Conservation (phyloP, 176 grass and related monocot species). For the Guadua angustifolia region DNA sequence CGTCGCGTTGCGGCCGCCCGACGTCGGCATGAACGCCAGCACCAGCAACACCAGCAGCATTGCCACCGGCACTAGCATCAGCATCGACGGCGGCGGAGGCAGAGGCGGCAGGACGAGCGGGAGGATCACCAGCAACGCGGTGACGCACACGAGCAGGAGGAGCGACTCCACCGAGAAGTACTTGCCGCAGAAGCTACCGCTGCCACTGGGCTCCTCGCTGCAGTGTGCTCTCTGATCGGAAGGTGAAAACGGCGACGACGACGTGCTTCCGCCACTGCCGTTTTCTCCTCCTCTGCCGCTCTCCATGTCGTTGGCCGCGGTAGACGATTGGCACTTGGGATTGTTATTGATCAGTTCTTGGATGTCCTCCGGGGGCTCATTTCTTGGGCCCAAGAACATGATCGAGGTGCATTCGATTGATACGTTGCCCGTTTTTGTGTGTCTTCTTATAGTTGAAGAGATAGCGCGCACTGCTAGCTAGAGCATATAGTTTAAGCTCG, state of each 20-base stretch:
- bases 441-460: constrained; percentile 19
- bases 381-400: constrained; percentile 53
- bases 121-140: constrained; percentile 72
- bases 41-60: constrained; percentile 67
- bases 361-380: constrained; percentile 37
- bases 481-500: constrained; percentile 37
- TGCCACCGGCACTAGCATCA: constrained; percentile 73
- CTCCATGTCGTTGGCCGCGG: constrained; percentile 38
- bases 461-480: neutral
- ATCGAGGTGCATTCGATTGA: neutral
- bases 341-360: constrained; percentile 37
- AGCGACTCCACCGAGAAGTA: constrained; percentile 57
- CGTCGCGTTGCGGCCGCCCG: constrained; percentile 24
- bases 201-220: neutral
- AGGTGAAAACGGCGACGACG: constrained; percentile 5
- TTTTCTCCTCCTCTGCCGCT: neutral
- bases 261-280: neutral
- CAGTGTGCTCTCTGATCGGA: constrained; percentile 13
- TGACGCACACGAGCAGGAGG: constrained; percentile 63
- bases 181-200: constrained; percentile 12
- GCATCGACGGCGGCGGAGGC: constrained; percentile 76
- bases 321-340: neutral
- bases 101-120: constrained; percentile 88
- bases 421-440: constrained; percentile 6
- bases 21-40: constrained; percentile 71